Percentiles rank a stretch among this genome's conserved stretches.
These are phyloP conservation scores for Punica granatum DNA, from an alignment of 345 rosid species.

Conservation along the genomic window DNA sequence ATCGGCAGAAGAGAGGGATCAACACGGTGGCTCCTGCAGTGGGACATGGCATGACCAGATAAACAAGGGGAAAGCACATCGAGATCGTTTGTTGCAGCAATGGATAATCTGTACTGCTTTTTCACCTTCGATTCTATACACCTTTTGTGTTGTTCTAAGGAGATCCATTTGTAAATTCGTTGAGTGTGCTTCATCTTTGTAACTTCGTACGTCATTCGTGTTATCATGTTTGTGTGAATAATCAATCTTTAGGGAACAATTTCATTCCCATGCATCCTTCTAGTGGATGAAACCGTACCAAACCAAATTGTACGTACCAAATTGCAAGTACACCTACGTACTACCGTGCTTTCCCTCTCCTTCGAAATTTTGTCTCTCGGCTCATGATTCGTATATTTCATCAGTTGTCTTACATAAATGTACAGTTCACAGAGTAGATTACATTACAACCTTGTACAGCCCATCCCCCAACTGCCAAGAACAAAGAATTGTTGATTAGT, in stretches of 20 bases:
- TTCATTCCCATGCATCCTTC: background rate
- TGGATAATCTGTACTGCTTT: background rate
- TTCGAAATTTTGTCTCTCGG: background rate
- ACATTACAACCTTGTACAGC: background rate
- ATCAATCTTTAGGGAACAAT: background rate
- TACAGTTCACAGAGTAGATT: background rate
- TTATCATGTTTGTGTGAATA: background rate
- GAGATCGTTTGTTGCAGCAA: background rate
- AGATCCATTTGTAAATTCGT: background rate
- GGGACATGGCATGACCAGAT: slow-evolving; percentile 10
- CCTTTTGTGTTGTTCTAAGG: background rate
- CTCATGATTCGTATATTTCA: background rate
- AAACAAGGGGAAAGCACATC: background rate
- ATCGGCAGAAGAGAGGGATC: slow-evolving; percentile 14
- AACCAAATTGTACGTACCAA: too few relatives aligned
- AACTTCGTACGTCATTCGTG: background rate
- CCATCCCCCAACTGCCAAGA: background rate
- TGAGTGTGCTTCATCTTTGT: background rate
- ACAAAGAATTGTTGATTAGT: background rate
- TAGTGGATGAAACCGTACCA: background rate
- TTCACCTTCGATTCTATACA: background rate
- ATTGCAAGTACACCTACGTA: too few relatives aligned
- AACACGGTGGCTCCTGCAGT: slow-evolving; percentile 4
- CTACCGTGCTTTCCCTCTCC: background rate
- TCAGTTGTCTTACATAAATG: background rate